Evolutionary conservation across 2,329 filamentous ascomycete species (phyloP), one percentile per base, ranked within the genome.

Genomic region (Botrytis hyacinthi): DNA sequence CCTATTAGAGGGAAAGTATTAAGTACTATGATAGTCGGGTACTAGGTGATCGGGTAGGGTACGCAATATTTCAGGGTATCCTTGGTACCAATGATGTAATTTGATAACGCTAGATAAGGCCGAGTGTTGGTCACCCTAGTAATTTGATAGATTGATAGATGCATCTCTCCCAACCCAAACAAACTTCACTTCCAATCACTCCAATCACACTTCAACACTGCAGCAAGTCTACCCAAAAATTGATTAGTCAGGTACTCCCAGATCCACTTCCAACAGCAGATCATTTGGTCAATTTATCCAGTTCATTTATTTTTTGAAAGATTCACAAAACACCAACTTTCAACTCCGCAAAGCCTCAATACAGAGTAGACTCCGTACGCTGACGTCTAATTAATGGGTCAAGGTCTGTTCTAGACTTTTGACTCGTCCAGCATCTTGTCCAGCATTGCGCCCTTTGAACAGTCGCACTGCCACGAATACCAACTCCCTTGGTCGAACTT

Each of bases 71-170:
- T 29, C 61, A 44, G 61, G n/a, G 37, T 29, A 67, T 51, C 63
- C 51, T 59, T 26, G 51, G 10, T 5, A 4, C 10, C 29, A 8
- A 70, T 70, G 67, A 70, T 70, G 67, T 70, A 70, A 70, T 70
- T 70, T 40, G 67, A 70, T 60, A 60, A 32, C n/a, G 35, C 37
- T 60, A 70, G 22, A 40, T 37, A 54, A 42, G 18, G 46, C 32
- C 37, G n/a, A 29, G 51, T 57, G 1, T 18, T 18, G 16, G n/a
- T 4, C n/a, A 57, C 9, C 51, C 51, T 29, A 57, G 51, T 4
- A 29, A 22, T n/a, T n/a, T n/a, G n/a, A n/a, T n/a, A n/a, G n/a
- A n/a, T 22, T 9, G 44, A 22, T 46, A 22, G 44, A 54, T n/a
- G 22, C 48, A 5, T 51, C 20, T 22, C 20, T 32, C 8, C 2